Conservation (phyloP, 2,329 filamentous ascomycete species). For the Aspergillus niger region DNA sequence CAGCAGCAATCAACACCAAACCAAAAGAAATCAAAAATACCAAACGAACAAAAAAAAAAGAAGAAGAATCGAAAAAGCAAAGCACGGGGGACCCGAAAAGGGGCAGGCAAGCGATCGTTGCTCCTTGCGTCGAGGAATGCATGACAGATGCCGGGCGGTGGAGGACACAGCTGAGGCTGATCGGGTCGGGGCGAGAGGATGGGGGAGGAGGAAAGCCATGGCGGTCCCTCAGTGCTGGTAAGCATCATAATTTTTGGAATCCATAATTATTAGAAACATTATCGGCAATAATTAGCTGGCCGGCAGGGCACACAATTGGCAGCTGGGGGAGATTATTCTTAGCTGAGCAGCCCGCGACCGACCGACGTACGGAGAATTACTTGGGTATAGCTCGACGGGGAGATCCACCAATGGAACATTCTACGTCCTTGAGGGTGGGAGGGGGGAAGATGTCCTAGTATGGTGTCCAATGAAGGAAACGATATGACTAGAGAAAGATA, state of each 20-base stretch:
- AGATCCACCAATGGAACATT: conserved; percentile 3
- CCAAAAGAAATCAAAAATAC: too few relatives aligned
- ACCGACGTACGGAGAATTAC: background rate
- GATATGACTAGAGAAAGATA: too few relatives aligned
- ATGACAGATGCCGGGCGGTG: conserved; percentile 18
- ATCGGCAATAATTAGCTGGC: background rate
- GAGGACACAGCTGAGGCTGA: conserved; percentile 5
- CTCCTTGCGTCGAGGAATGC: conserved; percentile 21
- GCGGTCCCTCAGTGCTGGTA: background rate
- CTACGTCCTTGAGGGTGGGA: background rate
- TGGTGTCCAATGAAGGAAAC: background rate
- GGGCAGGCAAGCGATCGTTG: conserved; percentile 16
- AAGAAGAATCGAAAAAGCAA: background rate
- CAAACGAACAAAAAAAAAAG: too few relatives aligned
- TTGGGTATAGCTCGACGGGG: background rate
- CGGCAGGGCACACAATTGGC: background rate
- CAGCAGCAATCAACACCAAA: too few relatives aligned
- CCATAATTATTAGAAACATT: background rate
- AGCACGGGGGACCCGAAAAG: conserved; percentile 11
- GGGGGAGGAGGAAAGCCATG: background rate
- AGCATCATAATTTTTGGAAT: background rate
- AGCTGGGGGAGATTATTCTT: background rate
- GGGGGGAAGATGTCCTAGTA: background rate
- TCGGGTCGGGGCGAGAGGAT: conserved; percentile 4
- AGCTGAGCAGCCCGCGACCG: background rate